Conservation (phyloP, 2,329 filamentous ascomycete species). For the Aspergillus sp. region DNA sequence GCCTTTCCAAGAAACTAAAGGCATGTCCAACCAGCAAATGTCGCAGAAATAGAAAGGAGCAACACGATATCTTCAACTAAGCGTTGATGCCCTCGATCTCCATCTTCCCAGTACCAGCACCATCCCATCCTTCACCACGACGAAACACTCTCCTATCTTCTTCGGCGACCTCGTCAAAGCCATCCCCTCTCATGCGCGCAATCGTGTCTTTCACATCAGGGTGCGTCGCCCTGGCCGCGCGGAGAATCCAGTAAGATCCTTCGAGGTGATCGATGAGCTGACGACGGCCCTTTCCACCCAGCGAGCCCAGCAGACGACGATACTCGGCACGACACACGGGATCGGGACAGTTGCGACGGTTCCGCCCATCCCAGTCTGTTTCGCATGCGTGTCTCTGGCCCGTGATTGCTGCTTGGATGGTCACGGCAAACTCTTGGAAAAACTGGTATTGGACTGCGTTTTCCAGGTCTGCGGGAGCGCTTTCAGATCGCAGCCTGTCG, state of each 20-base stretch:
- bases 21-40: too few species aligned
- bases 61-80: not conserved
- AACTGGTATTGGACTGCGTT: conserved; percentile 25
- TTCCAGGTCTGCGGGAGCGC: conserved; percentile 15
- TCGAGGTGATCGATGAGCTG: conserved; percentile 24
- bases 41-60: too few species aligned
- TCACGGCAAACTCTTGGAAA: conserved; percentile 20
- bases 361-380: conserved; percentile 31
- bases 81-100: conserved; percentile 29
- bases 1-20: too few species aligned
- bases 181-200: conserved; percentile 27
- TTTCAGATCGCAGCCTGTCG: conserved; percentile 24
- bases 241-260: conserved; percentile 29
- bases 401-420: conserved; percentile 12
- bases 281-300: conserved; percentile 15
- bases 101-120: conserved; percentile 27
- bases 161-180: conserved; percentile 25
- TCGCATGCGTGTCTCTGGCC: conserved; percentile 31
- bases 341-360: conserved; percentile 25
- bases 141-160: conserved; percentile 26
- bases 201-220: conserved; percentile 20
- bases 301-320: conserved; percentile 16
- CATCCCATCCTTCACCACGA: conserved; percentile 37
- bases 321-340: conserved; percentile 24
- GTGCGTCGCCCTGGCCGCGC: conserved; percentile 30